These are phyloP conservation scores for Fusarium equiseti DNA, from an alignment of 2,329 filamentous ascomycete species.

Conservation along the genomic window DNA sequence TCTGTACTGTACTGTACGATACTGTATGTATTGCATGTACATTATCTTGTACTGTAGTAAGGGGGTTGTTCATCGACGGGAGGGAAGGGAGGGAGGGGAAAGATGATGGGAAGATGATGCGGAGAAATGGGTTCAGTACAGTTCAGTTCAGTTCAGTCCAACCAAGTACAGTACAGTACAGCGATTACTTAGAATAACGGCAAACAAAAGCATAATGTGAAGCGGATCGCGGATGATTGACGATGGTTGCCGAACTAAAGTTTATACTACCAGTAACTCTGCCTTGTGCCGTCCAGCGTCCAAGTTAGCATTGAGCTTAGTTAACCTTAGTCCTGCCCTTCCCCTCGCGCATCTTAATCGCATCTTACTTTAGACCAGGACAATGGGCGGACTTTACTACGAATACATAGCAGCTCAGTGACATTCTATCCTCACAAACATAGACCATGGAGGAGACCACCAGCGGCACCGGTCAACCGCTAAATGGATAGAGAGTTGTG, in stretches of 20 bases:
- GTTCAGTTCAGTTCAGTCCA: not conserved
- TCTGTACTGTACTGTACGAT: not conserved
- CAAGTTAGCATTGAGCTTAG: conserved; percentile 31
- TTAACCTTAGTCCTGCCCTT: conserved; percentile 7
- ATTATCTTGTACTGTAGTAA: conserved; percentile 10
- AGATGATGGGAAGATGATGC: conserved; percentile 9
- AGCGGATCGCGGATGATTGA: conserved; percentile 14
- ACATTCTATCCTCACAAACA: conserved; percentile 18
- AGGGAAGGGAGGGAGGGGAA: conserved; percentile 9
- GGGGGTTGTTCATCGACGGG: conserved; percentile 3
- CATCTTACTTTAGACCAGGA: conserved; percentile 4
- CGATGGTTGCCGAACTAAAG: conserved; percentile 24
- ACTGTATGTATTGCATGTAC: conserved; percentile 5
- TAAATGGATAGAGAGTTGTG: conserved; percentile 21
- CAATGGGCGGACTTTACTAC: not conserved
- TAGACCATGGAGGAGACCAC: not conserved
- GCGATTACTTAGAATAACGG: not conserved
- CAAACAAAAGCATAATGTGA: conserved; percentile 17
- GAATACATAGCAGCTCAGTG: conserved; percentile 17
- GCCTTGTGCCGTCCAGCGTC: conserved; percentile 14
- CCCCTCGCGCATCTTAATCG: not conserved
- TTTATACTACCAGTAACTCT: conserved; percentile 5
- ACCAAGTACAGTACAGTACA: not conserved
- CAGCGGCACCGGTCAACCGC: conserved; percentile 16
- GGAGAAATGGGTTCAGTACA: conserved; percentile 14